These are phyloP conservation scores for Colletotrichum gigasporum DNA, from an alignment of 2,329 filamentous ascomycete genomes.

Conservation along the genomic window DNA sequence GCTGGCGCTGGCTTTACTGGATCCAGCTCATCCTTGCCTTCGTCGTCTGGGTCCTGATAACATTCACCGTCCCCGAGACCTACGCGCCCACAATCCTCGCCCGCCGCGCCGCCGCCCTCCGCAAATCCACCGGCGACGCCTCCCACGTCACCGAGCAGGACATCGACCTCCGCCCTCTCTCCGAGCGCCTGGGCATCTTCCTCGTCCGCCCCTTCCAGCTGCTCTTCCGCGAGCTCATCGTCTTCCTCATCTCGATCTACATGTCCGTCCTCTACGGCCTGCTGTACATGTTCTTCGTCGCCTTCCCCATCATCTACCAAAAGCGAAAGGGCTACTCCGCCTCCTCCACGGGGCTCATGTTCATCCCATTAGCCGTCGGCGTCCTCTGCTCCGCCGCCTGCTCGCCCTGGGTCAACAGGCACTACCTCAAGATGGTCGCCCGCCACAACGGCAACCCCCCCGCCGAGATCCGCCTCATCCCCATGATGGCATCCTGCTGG, in stretches of 20 bases:
- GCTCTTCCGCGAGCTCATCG: conserved; percentile 84
- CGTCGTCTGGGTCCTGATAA: conserved; percentile 77
- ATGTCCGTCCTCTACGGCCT: conserved; percentile 84
- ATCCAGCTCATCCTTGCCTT: conserved; percentile 81
- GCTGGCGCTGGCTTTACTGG: conserved; percentile 90
- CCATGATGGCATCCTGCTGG: conserved; percentile 84
- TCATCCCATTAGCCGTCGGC: conserved; percentile 83
- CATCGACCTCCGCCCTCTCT: conserved; percentile 75
- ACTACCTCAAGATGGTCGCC: conserved; percentile 73
- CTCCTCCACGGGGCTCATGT: conserved; percentile 83
- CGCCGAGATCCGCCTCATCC: conserved; percentile 80
- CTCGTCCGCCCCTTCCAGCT: conserved; percentile 86
- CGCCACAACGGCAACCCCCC: conserved; percentile 78
- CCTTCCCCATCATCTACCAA: conserved; percentile 77
- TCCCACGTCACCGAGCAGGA: conserved; percentile 83
- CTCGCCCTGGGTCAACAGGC: conserved; percentile 79
- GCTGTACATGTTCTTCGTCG: conserved; percentile 81
- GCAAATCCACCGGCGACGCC: conserved; percentile 72
- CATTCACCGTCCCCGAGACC: conserved; percentile 90
- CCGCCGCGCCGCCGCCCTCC: conserved; percentile 74
- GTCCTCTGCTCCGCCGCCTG: conserved; percentile 74
- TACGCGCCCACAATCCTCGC: conserved; percentile 84
- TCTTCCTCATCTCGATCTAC: conserved; percentile 84
- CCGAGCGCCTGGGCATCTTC: conserved; percentile 77
- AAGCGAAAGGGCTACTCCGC: conserved; percentile 81